phyloP scores from a whole-genome alignment of 2,329 filamentous ascomycete genomes.

The Furcasterigmium furcatum region DNA sequence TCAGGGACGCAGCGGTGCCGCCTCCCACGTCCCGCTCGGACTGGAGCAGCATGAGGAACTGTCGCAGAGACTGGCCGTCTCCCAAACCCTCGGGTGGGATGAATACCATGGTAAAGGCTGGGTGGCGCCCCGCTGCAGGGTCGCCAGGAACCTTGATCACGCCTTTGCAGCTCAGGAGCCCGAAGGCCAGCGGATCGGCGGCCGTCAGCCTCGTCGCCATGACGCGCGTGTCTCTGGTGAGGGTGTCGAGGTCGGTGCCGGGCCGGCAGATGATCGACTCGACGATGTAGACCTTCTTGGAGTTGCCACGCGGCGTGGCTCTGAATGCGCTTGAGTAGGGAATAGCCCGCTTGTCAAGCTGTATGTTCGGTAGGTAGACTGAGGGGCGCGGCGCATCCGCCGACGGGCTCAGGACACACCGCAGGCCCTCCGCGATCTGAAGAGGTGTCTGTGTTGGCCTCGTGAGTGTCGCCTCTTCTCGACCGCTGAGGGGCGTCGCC shows the following conservation, averaged over 20 bases:
- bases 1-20: background rate
- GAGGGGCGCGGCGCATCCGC: background rate
- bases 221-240: constrained; percentile 17
- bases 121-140: background rate
- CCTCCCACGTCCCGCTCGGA: background rate
- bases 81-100: background rate
- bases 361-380: background rate
- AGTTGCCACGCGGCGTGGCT: background rate
- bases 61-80: background rate
- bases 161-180: constrained; percentile 22
- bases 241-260: background rate
- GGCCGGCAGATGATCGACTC: background rate
- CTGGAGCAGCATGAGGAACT: background rate
- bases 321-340: constrained; percentile 3
- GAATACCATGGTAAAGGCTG: background rate
- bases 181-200: constrained; percentile 20
- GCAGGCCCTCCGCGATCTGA: background rate
- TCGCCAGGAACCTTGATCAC: constrained; percentile 9
- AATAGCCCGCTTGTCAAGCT: background rate
- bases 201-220: constrained; percentile 18
- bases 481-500: background rate
- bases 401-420: background rate
- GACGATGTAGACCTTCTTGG: background rate
- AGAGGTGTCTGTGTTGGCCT: background rate
- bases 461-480: background rate